Conservation (phyloP, 164 flowering plant species). For the Chimonanthus salicifolius region DNA sequence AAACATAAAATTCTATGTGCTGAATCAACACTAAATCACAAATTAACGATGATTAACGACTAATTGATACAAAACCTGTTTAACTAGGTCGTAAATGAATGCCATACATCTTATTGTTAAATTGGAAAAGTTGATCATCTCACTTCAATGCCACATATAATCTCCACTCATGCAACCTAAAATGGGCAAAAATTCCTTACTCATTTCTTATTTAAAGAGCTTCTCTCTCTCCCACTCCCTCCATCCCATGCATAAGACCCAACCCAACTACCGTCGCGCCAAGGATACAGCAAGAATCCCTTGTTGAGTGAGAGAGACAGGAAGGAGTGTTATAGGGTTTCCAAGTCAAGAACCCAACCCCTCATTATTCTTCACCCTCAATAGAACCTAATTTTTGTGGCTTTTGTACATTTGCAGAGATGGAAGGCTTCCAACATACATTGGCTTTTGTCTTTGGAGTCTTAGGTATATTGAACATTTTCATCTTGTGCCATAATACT, state of each 20-base stretch:
- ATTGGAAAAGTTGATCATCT: too few species aligned
- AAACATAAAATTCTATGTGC: too few species aligned
- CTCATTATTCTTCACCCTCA: not conserved
- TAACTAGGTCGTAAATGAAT: too few species aligned
- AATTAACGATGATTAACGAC: too few species aligned
- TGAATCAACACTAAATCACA: too few species aligned
- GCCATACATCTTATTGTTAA: too few species aligned
- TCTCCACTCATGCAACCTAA: too few species aligned
- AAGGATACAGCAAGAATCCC: not conserved
- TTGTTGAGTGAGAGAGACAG: not conserved
- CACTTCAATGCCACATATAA: too few species aligned
- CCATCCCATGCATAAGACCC: not conserved
- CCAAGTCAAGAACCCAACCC: not conserved
- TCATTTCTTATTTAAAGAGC: not conserved
- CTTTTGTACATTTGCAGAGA: slow-evolving; percentile 1
- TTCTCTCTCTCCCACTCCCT: not conserved
- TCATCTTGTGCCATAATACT: not conserved
- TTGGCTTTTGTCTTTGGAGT: slow-evolving; percentile 35
- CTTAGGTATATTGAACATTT: slow-evolving; percentile 28
- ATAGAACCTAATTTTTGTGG: not conserved
- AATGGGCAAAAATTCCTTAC: too few species aligned
- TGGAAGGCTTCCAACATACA: slow-evolving; percentile 28
- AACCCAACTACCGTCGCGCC: not conserved
- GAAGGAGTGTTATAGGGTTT: slow-evolving; percentile 3
- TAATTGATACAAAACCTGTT: too few species aligned